phyloP scores from a whole-genome alignment of 805 yeast species.

The Wickerhamiella cacticola region DNA sequence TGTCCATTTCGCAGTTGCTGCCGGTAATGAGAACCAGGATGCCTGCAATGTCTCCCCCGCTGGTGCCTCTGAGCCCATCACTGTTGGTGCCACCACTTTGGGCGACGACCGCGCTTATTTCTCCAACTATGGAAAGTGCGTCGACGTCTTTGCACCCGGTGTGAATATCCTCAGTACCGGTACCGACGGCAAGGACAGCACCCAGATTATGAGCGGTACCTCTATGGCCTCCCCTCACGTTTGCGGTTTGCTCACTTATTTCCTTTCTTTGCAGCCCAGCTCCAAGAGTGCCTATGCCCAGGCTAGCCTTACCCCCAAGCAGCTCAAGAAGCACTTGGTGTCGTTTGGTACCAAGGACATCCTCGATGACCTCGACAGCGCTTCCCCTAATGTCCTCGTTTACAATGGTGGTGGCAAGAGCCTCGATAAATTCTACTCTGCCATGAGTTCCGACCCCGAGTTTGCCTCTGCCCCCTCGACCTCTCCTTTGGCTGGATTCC shows the following conservation, averaged over 20 bases:
- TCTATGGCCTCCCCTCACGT: constrained; percentile 98
- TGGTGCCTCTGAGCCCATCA: constrained; percentile 44
- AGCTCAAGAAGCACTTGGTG: constrained; percentile 41
- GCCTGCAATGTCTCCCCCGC: constrained; percentile 93
- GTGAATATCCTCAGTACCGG: constrained; percentile 59
- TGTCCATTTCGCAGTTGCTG: constrained; percentile 87
- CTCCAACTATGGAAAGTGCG: constrained; percentile 92
- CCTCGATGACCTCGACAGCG: constrained; percentile 36
- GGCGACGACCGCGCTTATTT: constrained; percentile 87
- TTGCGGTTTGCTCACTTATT: constrained; percentile 83
- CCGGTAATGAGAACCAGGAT: constrained; percentile 88
- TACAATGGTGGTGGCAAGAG: constrained; percentile 51
- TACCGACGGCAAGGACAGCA: constrained; percentile 24
- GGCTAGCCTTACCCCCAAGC: constrained; percentile 39
- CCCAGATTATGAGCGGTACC: constrained; percentile 57
- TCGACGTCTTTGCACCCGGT: constrained; percentile 95
- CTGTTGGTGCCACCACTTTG: constrained; percentile 90
- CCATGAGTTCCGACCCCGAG: constrained; percentile 7
- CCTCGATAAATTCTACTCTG: constrained; percentile 40
- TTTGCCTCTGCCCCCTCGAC: constrained; percentile 1
- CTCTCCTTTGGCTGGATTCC: not conserved
- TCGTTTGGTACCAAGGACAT: constrained; percentile 40
- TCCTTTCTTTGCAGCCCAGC: constrained; percentile 73
- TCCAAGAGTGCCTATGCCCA: constrained; percentile 37
- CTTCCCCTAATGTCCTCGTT: constrained; percentile 46